phyloP scores from a whole-genome alignment of 371 early-diverging fungal genomes.

The Phascolomyces articulosus region DNA sequence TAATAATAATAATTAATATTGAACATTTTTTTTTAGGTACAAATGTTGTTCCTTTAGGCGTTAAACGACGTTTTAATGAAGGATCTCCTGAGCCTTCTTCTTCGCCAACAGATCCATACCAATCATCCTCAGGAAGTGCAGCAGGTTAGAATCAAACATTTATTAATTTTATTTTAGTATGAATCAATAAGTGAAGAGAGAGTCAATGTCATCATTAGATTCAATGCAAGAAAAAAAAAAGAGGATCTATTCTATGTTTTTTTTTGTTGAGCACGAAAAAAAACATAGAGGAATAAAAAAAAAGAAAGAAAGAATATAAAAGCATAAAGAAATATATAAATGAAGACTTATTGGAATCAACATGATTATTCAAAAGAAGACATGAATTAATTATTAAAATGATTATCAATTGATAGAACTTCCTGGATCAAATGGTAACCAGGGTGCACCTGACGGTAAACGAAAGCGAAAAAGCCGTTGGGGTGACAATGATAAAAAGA shows the following conservation, averaged over 20 bases:
- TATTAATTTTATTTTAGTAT: not conserved
- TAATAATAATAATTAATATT: not conserved
- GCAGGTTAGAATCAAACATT: not conserved
- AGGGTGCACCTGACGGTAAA: conserved; percentile 23
- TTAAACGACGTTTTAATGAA: conserved; percentile 35
- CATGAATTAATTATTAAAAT: not conserved
- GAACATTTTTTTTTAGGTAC: conserved; percentile 27
- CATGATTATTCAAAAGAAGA: not conserved
- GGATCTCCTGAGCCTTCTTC: conserved; percentile 17
- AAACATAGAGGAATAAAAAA: no score
- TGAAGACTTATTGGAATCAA: no score
- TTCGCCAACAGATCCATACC: not conserved
- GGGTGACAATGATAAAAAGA: conserved; percentile 78
- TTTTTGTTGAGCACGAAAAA: no score
- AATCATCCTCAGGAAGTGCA: not conserved
- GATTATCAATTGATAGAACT: not conserved
- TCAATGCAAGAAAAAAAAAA: no score
- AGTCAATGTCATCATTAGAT: no score
- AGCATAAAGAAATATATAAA: no score
- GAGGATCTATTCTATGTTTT: no score
- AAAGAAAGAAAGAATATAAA: no score
- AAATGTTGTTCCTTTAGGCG: conserved; percentile 50
- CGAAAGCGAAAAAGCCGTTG: conserved; percentile 81
- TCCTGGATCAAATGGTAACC: conserved; percentile 11
- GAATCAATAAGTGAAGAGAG: no score